Evolutionary conservation across 495 filamentous ascomycete species (phyloP), one percentile per base, ranked within the genome.

Genomic region (Usnea hakonensis): DNA sequence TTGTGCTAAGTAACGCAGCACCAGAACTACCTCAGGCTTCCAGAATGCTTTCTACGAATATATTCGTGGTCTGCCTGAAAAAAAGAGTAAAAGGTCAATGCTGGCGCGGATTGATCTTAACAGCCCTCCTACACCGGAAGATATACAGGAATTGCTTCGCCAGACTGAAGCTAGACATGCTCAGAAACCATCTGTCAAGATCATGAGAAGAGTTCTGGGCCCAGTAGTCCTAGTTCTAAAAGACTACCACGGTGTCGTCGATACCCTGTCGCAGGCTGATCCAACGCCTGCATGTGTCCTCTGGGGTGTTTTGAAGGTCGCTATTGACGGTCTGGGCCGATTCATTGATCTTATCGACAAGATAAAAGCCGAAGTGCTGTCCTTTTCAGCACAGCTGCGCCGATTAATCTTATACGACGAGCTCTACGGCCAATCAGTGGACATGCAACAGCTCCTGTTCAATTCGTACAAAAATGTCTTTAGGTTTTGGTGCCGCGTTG

Each of bases 371-470:
- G 56, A 58, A 35, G 38, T 58, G n/a, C 56, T 58, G 8, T 30
- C 37, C 13, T 21, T 52, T 19, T 52, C 48, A 52, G 28, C 28
- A 7, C 48, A 52, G 48, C 50, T 62, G 5, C 30, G 36, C 9
- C 60, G 60, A 28, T 40, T 62, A 10, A 62, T 26, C 10, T 30
- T n/a, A 7, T 62, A 62, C 37, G 60, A 62, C 0, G 35, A 62
- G 23, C 60, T 62, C 26, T 62, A 55, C 32, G 44, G 60, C 35
- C 21, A 62, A 17, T 62, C 60, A 32, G 8, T 43, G 19, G 46
- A 54, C 8, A 55, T 62, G 60, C 60, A 62, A 50, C 33, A 62
- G 60, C 44, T 54, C 32, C 33, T 62, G 26, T 40, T 53, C 17
- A 30, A 21, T 11, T 62, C 60, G 5, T 62, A 62, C 23, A 55